Conservation (phyloP, 306 rosid species). For the Prunus persica region DNA sequence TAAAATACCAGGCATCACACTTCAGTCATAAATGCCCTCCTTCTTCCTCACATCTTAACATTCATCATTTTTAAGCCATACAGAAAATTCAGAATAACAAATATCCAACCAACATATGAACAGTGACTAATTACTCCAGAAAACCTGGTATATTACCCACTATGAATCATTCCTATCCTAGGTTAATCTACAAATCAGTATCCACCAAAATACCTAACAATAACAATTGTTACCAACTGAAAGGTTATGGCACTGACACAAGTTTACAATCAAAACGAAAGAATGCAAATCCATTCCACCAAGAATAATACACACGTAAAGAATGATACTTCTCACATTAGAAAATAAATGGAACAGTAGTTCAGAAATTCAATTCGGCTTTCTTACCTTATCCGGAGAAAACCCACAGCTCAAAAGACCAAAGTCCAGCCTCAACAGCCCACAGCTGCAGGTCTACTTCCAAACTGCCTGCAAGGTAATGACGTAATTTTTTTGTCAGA, state of each 20-base stretch:
- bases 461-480: neutral
- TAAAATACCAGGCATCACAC: neutral
- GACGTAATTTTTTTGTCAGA: neutral
- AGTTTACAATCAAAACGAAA: neutral
- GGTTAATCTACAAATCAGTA: neutral
- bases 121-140: neutral
- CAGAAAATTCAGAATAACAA: neutral
- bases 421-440: conserved; percentile 36
- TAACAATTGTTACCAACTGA: neutral
- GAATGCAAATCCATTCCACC: neutral
- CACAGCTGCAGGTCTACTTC: neutral
- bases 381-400: conserved; percentile 62
- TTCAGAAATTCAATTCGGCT: conserved; percentile 15
- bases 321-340: neutral
- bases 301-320: neutral
- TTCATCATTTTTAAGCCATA: too few relatives aligned
- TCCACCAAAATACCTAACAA: neutral
- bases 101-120: neutral
- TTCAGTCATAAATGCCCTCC: neutral
- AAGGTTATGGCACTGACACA: neutral
- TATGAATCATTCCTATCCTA: neutral
- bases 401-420: conserved; percentile 11
- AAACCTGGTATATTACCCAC: neutral
- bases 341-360: neutral
- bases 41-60: neutral